Conservation (phyloP, 1,284 basidiomycete species). For the Garcileccinum viscosum region DNA sequence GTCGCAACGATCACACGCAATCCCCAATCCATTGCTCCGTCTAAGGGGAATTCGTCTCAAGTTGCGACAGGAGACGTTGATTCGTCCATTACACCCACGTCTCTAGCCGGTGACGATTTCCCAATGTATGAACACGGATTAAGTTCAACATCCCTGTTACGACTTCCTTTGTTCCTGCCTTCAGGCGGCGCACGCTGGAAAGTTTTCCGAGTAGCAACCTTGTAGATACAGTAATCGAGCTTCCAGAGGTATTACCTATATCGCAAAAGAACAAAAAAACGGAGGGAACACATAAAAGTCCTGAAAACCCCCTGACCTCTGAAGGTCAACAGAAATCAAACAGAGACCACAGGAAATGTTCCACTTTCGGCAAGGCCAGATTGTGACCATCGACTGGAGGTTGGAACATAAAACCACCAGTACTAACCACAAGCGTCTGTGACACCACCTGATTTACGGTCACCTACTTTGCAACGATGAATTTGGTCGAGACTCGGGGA, state of each 20-base stretch:
- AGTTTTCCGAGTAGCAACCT: too few relatives aligned
- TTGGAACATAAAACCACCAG: background rate
- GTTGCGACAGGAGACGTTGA: background rate
- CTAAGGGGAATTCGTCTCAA: background rate
- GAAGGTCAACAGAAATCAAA: background rate
- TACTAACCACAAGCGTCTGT: background rate
- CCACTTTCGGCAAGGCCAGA: conserved; percentile 25
- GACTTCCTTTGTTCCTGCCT: background rate
- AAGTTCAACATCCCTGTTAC: conserved; percentile 3
- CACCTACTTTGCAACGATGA: background rate
- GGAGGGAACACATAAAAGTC: background rate
- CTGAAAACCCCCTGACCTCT: background rate
- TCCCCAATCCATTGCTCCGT: background rate
- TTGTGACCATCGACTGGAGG: conserved; percentile 16
- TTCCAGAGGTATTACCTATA: background rate
- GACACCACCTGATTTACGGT: background rate
- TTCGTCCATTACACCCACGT: background rate
- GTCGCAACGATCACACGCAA: background rate
- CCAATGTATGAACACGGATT: background rate
- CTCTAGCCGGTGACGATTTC: background rate
- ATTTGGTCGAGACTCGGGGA: background rate
- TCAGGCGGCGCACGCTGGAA: too few relatives aligned
- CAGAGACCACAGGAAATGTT: conserved; percentile 5
- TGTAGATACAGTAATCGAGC: too few relatives aligned
- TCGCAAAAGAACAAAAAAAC: conserved; percentile 14